A percentile compares a stretch with the other conserved stretches of the same genome.
phyloP scores from a whole-genome alignment of 345 rosid species.

The Passiflora organensis region DNA sequence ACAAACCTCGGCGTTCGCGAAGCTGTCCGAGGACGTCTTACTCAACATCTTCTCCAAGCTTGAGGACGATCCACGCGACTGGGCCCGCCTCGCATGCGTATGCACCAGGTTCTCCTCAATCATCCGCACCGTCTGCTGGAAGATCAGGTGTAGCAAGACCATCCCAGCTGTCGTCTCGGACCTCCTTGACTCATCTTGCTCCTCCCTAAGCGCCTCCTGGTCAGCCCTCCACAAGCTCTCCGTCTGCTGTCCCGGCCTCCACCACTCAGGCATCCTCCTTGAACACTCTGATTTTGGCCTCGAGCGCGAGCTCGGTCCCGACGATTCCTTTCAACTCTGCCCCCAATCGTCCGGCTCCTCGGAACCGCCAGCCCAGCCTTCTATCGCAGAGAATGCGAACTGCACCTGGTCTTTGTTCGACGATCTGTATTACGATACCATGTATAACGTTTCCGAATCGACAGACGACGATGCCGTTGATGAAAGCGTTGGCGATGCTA shows the following conservation, averaged over 20 bases:
- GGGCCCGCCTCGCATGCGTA: conserved; percentile 86
- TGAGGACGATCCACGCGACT: conserved; percentile 72
- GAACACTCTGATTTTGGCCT: conserved; percentile 93
- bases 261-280: conserved; percentile 80
- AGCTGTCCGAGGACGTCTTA: conserved; percentile 71
- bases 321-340: conserved; percentile 31
- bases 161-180: conserved; percentile 72
- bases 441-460: conserved; percentile 44
- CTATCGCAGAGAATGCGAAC: conserved; percentile 13
- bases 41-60: conserved; percentile 81
- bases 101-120: conserved; percentile 78
- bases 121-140: conserved; percentile 64
- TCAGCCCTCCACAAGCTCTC: conserved; percentile 68
- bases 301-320: conserved; percentile 88
- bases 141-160: conserved; percentile 41
- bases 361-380: conserved; percentile 8
- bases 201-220: conserved; percentile 59
- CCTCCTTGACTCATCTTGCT: conserved; percentile 31
- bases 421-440: conserved; percentile 69
- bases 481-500: conserved; percentile 22
- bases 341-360: conserved; percentile 13
- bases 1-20: conserved; percentile 37
- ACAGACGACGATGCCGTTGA: neutral
- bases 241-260: conserved; percentile 89
- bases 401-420: conserved; percentile 72